Evolutionary conservation across 2,329 filamentous ascomycete genomes (phyloP).

Genomic region (Cordyceps javanica): DNA sequence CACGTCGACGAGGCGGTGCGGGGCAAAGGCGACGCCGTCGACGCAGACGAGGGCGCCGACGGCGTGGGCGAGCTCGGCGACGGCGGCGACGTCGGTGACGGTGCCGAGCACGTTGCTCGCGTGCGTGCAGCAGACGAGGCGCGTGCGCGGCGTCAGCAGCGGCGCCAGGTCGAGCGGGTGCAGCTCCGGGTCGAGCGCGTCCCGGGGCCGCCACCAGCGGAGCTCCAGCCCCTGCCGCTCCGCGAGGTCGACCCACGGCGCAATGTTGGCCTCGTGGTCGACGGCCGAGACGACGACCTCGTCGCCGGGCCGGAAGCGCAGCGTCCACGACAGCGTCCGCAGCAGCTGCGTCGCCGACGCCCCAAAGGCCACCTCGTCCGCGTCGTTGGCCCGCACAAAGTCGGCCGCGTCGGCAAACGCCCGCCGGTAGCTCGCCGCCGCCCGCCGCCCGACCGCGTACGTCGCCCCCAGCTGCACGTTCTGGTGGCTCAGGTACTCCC

Average conservation of each 20-base stretch:
- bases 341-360: conserved; percentile 71
- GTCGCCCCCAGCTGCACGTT: conserved; percentile 73
- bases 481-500: conserved; percentile 57
- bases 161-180: conserved; percentile 47
- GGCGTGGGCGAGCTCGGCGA: conserved; percentile 47
- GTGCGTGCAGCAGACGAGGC: conserved; percentile 67
- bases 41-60: conserved; percentile 57
- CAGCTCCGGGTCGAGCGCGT: conserved; percentile 50
- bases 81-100: conserved; percentile 55
- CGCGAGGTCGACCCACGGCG: conserved; percentile 66
- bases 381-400: conserved; percentile 59
- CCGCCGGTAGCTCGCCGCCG: conserved; percentile 52
- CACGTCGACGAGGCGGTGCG: conserved; percentile 65
- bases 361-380: conserved; percentile 65
- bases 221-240: conserved; percentile 51
- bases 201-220: conserved; percentile 62
- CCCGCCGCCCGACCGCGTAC: conserved; percentile 54
- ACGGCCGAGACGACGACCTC: conserved; percentile 66
- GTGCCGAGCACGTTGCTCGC: conserved; percentile 68
- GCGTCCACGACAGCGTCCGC: conserved; percentile 58
- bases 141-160: conserved; percentile 58
- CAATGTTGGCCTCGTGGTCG: conserved; percentile 74
- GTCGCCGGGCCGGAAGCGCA: conserved; percentile 49
- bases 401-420: conserved; percentile 60
- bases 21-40: conserved; percentile 71